Conservation (phyloP, 305 asterid species). For the Fraxinus angustifolia region DNA sequence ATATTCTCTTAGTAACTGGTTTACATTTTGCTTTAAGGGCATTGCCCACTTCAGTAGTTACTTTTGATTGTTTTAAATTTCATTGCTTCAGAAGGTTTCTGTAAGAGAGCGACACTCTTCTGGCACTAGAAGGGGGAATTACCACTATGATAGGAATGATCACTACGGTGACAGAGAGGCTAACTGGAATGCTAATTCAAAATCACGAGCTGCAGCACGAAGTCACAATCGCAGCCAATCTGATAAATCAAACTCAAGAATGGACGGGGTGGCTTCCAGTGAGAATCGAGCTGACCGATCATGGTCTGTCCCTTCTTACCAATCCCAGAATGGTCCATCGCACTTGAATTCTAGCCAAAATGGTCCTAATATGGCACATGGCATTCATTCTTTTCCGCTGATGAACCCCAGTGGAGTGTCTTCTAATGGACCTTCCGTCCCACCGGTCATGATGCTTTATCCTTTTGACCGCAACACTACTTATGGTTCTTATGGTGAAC, state of each 20-base stretch:
- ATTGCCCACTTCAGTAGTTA: background rate
- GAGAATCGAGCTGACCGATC: slow-evolving; percentile 65
- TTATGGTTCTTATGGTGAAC: slow-evolving; percentile 62
- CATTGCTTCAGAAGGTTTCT: slow-evolving; percentile 59
- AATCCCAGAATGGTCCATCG: slow-evolving; percentile 62
- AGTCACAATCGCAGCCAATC: slow-evolving; percentile 56
- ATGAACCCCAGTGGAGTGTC: slow-evolving; percentile 49
- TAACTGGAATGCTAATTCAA: slow-evolving; percentile 67
- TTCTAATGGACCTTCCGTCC: slow-evolving; percentile 63
- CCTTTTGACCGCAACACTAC: slow-evolving; percentile 61
- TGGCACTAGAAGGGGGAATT: slow-evolving; percentile 70
- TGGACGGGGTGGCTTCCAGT: slow-evolving; percentile 46
- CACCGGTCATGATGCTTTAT: slow-evolving; percentile 81
- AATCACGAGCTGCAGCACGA: slow-evolving; percentile 65
- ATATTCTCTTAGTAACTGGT: background rate
- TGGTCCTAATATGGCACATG: slow-evolving; percentile 60
- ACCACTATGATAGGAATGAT: slow-evolving; percentile 69
- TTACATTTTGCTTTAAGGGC: slow-evolving; percentile 2
- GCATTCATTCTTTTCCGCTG: slow-evolving; percentile 60
- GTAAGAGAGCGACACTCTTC: slow-evolving; percentile 68
- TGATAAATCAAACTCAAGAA: slow-evolving; percentile 65
- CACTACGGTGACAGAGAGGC: slow-evolving; percentile 64
- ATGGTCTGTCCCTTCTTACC: slow-evolving; percentile 57
- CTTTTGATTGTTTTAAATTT: slow-evolving; percentile 26
- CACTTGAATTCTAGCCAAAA: slow-evolving; percentile 54